phyloP scores from a whole-genome alignment of 176 grass and related monocot genomes.

The Chloris gayana region DNA sequence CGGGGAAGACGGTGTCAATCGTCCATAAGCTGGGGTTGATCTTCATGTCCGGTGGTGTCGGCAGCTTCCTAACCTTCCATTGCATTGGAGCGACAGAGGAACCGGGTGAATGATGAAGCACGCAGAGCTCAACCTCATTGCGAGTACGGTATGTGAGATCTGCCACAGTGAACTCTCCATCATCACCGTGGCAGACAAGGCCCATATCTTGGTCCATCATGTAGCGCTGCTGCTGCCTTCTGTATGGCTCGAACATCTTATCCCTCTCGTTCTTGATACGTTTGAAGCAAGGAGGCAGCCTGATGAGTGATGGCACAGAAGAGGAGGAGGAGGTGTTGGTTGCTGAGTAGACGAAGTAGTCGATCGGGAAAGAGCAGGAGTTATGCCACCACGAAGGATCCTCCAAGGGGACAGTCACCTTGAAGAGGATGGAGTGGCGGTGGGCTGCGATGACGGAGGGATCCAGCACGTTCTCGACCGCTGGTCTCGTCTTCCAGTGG shows the following conservation, averaged over 20 bases:
- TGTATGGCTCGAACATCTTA: neutral
- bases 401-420: neutral
- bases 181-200: neutral
- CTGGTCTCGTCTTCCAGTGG: neutral
- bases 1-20: neutral
- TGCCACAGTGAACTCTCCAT: slow-evolving; percentile 24
- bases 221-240: neutral
- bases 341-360: slow-evolving; percentile 23
- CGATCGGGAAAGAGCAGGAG: neutral
- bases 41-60: neutral
- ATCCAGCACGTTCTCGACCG: rapidly evolving
- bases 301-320: neutral
- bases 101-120: neutral
- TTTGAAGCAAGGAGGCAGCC: neutral
- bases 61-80: neutral
- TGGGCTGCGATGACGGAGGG: neutral
- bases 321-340: neutral
- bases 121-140: neutral
- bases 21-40: neutral
- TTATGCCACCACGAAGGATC: neutral
- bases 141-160: neutral
- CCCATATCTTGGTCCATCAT: neutral
- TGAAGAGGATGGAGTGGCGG: slow-evolving; percentile 22
- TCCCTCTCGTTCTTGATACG: neutral
- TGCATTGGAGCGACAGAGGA: neutral